Evolutionary conservation across 495 filamentous ascomycete genomes (phyloP), one percentile per base, ranked within the genome.

Genomic region (Lasiosphaeris hirsuta): DNA sequence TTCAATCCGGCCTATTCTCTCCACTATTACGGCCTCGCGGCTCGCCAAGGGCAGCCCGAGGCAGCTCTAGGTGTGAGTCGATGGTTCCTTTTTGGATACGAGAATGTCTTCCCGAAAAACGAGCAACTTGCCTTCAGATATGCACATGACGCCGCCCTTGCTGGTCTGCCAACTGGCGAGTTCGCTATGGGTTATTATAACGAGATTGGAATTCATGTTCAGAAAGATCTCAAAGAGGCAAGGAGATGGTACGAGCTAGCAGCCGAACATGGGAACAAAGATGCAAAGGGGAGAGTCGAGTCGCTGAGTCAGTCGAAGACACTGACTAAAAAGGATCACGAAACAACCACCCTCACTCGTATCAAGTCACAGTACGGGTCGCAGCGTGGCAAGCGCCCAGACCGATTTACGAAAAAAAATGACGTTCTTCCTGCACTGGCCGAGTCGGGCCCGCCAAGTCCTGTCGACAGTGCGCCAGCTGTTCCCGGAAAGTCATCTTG

Each of bases 141-240:
- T 67, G 95, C 95, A 19, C 84, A 91, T 54, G 82, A 91, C 44
- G 94, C 94, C 4, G 92, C 94, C 33, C 75, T 82, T 51, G 80
- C 82, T 35, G 88, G 90, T 19, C 81, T 97, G 41, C 80, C 90
- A 1, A 97, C 93, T 0, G 94, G 92, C 15, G 91, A 97, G 71
- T 98, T 98, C 63, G 94, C 95, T 42, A 83, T 98, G 79, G 94
- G 94, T 5, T 98, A 98, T 70, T 98, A 97, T 72, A 86, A 92
- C 70, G 94, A 98, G 71, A 93, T 98, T 59, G 94, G 94, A 56
- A 90, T 97, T 65, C 87, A 88, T 65, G 88, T 93, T 15, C 81
- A 80, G 2, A 85, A 87, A 30, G 86, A 97, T 67, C 75, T 96
- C 40, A 84, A 85, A 60, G 89, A 94, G 71, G 94, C 94, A 4